Percentiles rank a stretch among this genome's conserved stretches.
phyloP scores from a whole-genome alignment of 257 asterid species.

The Fraxinus excelsior region DNA sequence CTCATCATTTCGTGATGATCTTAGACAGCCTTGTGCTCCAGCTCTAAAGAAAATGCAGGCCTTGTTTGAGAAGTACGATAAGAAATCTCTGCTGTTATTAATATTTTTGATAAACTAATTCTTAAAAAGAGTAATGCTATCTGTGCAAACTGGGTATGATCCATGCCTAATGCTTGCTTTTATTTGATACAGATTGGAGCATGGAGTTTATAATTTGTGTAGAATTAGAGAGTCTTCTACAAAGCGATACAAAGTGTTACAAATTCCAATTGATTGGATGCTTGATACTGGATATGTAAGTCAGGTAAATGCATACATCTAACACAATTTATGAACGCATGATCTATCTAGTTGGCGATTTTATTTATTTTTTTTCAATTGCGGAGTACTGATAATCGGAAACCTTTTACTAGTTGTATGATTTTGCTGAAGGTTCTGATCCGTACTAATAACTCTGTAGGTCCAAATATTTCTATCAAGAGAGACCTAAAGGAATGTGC shows the following conservation, averaged over 20 bases:
- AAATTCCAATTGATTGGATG: slow-evolving; percentile 87
- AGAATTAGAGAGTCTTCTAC: slow-evolving; percentile 69
- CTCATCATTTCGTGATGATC: slow-evolving; percentile 58
- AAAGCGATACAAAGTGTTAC: slow-evolving; percentile 58
- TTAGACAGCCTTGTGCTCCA: slow-evolving; percentile 54
- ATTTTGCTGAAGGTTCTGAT: no score
- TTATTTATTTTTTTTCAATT: no score
- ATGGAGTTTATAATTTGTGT: slow-evolving; percentile 62
- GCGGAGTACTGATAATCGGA: no score
- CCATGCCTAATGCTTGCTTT: background rate
- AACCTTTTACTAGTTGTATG: no score
- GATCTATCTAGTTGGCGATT: no score
- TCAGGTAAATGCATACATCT: slow-evolving; percentile 41
- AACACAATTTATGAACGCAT: no score
- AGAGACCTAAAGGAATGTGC: background rate
- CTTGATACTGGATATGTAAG: slow-evolving; percentile 68
- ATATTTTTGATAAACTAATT: background rate
- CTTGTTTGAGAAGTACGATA: slow-evolving; percentile 52
- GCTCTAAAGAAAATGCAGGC: slow-evolving; percentile 77
- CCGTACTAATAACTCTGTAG: no score
- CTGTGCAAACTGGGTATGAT: no score
- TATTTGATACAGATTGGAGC: slow-evolving; percentile 64
- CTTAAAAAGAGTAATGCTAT: background rate
- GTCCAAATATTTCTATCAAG: background rate
- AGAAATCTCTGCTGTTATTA: background rate